Evolutionary conservation across 2,329 filamentous ascomycete species (phyloP).

Genomic region (Colletotrichum echinochloae): DNA sequence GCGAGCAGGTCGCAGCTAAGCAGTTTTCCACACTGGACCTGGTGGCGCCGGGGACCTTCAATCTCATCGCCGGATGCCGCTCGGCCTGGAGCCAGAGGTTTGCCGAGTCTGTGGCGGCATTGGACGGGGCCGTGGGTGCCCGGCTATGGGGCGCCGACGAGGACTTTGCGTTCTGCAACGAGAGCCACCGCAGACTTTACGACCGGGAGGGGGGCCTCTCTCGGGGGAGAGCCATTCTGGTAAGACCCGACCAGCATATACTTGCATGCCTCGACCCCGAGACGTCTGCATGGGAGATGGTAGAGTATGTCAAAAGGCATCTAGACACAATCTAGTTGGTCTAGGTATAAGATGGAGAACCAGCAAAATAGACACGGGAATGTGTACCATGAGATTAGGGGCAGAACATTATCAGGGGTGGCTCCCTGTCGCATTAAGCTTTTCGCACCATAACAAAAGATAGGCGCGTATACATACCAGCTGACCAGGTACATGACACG

Average conservation of each 20-base stretch:
- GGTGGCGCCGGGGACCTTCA: constrained; percentile 32
- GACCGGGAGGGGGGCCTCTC: constrained; percentile 44
- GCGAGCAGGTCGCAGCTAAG: constrained; percentile 43
- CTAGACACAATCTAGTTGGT: background rate
- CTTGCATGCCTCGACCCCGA: constrained; percentile 38
- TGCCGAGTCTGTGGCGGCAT: background rate
- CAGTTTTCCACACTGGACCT: constrained; percentile 54
- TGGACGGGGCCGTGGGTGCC: background rate
- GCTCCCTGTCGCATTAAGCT: background rate
- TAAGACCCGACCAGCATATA: constrained; percentile 56
- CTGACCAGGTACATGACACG: background rate
- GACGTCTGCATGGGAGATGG: background rate
- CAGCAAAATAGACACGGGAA: background rate
- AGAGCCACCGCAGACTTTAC: constrained; percentile 25
- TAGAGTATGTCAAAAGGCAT: background rate
- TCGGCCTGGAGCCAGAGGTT: constrained; percentile 11
- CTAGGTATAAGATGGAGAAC: too few species aligned
- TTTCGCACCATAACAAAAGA: too few species aligned
- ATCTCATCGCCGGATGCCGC: background rate
- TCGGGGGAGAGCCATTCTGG: constrained; percentile 46
- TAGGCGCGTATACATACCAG: too few species aligned
- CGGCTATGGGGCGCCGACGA: background rate
- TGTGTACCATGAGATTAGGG: background rate
- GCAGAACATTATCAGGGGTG: background rate
- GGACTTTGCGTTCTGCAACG: constrained; percentile 13